Evolutionary conservation across 2,329 filamentous ascomycete species (phyloP).

Genomic region (Penicillium verrucosum): DNA sequence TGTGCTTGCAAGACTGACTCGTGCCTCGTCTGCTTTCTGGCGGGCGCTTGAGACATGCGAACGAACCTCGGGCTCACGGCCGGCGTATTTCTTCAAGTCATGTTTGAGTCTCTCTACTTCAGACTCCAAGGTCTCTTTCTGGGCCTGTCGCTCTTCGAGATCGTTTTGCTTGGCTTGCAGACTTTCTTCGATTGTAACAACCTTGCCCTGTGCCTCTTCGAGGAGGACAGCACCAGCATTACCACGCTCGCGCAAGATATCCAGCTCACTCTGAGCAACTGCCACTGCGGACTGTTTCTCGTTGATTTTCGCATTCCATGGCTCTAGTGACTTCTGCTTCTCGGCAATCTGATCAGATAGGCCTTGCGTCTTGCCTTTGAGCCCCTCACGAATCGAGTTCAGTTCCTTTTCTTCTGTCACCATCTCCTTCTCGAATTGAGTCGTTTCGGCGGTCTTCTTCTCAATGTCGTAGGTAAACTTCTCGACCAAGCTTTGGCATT

Average conservation of each 20-base stretch:
- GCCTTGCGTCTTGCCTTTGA: slow-evolving; percentile 94
- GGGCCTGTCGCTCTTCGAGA: slow-evolving; percentile 69
- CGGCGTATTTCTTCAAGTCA: slow-evolving; percentile 68
- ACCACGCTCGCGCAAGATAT: slow-evolving; percentile 84
- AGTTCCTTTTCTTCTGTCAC: slow-evolving; percentile 78
- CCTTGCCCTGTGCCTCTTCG: slow-evolving; percentile 77
- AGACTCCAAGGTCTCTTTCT: slow-evolving; percentile 69
- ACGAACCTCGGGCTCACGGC: slow-evolving; percentile 78
- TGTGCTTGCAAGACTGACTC: slow-evolving; percentile 81
- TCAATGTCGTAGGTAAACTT: slow-evolving; percentile 77
- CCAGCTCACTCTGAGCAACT: slow-evolving; percentile 89
- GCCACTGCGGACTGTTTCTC: slow-evolving; percentile 92
- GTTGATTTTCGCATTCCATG: slow-evolving; percentile 96
- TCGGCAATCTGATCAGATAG: slow-evolving; percentile 88
- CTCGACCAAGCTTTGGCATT: slow-evolving; percentile 73
- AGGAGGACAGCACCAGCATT: slow-evolving; percentile 82
- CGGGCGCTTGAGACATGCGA: slow-evolving; percentile 82
- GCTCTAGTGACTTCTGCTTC: slow-evolving; percentile 92
- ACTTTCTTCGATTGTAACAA: slow-evolving; percentile 68
- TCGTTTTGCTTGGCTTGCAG: slow-evolving; percentile 68
- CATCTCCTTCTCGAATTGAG: slow-evolving; percentile 71
- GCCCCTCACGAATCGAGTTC: slow-evolving; percentile 72
- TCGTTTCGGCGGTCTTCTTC: slow-evolving; percentile 70
- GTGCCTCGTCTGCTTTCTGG: slow-evolving; percentile 94
- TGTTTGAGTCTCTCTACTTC: slow-evolving; percentile 69